phyloP scores from a whole-genome alignment of 495 filamentous ascomycete genomes.

The Trichodelitschia bisporula region DNA sequence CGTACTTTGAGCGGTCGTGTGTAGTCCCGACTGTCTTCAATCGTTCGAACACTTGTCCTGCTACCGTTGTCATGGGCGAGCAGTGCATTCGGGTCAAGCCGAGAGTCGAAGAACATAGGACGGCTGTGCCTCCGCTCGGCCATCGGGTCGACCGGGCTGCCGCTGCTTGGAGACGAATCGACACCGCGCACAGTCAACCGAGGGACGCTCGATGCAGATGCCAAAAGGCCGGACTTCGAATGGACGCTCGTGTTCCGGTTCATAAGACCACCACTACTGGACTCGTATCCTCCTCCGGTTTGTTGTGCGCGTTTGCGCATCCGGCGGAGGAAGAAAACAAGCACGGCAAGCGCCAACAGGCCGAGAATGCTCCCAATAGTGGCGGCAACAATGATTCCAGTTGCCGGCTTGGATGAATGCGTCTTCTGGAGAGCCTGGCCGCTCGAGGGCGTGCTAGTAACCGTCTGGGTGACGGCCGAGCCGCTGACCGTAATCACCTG shows the following conservation, averaged over 20 bases:
- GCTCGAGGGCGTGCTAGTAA: slow-evolving; percentile 3
- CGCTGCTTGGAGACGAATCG: slow-evolving; percentile 1
- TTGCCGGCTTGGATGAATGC: slow-evolving; percentile 1
- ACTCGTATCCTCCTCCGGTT: too few species aligned
- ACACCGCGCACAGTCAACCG: slow-evolving; percentile 1
- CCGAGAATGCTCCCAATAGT: slow-evolving; percentile 8
- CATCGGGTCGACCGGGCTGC: slow-evolving; percentile 6
- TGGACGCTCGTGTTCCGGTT: slow-evolving; percentile 8
- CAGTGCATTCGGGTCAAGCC: slow-evolving; percentile 8
- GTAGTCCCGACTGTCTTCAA: slow-evolving; percentile 8
- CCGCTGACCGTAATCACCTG: slow-evolving; percentile 7
- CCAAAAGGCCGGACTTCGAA: slow-evolving; percentile 8
- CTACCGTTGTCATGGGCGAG: slow-evolving; percentile 8
- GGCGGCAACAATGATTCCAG: slow-evolving; percentile 7
- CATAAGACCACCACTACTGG: slow-evolving; percentile 2
- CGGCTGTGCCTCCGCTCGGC: slow-evolving; percentile 7
- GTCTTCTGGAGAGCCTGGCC: not conserved
- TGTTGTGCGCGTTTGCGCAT: too few species aligned
- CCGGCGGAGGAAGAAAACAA: slow-evolving; percentile 5
- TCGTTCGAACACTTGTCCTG: slow-evolving; percentile 4
- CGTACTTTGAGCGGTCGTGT: slow-evolving; percentile 7
- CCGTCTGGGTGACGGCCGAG: slow-evolving; percentile 4
- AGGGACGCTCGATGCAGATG: slow-evolving; percentile 3
- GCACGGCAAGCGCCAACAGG: slow-evolving; percentile 1
- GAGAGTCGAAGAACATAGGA: slow-evolving; percentile 7